Evolutionary conservation across 129 eudicot genomes (phyloP), one percentile per base, ranked within the genome.

Genomic region (Artemisia argyi): DNA sequence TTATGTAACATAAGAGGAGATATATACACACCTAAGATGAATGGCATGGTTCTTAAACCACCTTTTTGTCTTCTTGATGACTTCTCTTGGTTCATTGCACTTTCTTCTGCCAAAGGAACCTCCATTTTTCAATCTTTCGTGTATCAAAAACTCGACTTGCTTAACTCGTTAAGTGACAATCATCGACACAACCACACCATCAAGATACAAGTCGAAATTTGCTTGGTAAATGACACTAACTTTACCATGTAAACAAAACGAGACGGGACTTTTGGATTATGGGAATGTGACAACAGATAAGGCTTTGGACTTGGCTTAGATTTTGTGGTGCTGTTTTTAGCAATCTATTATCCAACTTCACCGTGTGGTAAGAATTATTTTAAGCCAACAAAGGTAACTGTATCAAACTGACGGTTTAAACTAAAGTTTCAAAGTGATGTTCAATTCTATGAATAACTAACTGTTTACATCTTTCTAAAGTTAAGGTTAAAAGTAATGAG

Each of bases 11-110:
- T 28, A 28, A 28, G 32, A 28, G 32, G 32, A 28, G 4, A 28
- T 28, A 28, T 28, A 28, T 28, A 28, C 32, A 28, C 5, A 44
- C 97, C 97, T 82, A 91, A 78, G 85, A 91, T 91, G 77, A 91
- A 91, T 71, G 97, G 97, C 85, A 91, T 80, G 57, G 97, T 91
- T 46, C 78, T 74, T 58, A 88, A 53, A 28, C 97, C 97, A 51
- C 97, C 97, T 83, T 83, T 86, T 48, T 46, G 46, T 18, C 48
- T 69, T 71, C 69, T 65, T 53, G 87, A 13, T 17, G 68, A 39
- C 18, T 55, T 55, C 46, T 55, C 52, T 35, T 78, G 44, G 71
- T 56, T 65, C 61, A 68, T 58, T 58, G 7, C 53, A 76, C 28
- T 13, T 63, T 71, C 72, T 44, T 64, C 77, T 54, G 52, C 26